Conservation (phyloP, 2,329 filamentous ascomycete species). For the Rutstroemia sp. region DNA sequence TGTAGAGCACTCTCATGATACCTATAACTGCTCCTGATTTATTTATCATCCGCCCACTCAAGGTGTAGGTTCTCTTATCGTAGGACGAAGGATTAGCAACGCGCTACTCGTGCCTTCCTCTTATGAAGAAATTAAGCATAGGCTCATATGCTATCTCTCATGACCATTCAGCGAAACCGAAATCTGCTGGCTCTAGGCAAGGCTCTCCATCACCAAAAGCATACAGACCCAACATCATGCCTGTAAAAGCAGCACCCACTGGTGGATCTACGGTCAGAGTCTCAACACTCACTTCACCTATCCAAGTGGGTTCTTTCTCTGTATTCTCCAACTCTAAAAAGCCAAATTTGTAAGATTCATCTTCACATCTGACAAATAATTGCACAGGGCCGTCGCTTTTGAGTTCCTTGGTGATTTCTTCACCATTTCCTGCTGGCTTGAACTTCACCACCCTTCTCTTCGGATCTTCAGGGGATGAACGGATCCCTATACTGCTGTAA, state of each 20-base stretch:
- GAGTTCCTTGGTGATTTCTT: background rate
- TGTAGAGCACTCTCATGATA: too few relatives aligned
- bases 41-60: too few relatives aligned
- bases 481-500: background rate
- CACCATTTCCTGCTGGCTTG: background rate
- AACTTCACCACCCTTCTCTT: background rate
- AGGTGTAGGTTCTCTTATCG: too few relatives aligned
- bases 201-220: background rate
- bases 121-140: too few relatives aligned
- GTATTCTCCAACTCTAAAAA: background rate
- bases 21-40: too few relatives aligned
- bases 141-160: too few relatives aligned
- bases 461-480: background rate
- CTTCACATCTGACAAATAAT: background rate
- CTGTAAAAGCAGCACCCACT: background rate
- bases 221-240: slow-evolving; percentile 2
- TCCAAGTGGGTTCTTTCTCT: background rate
- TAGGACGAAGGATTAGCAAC: too few relatives aligned
- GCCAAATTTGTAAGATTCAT: background rate
- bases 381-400: background rate
- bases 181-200: too few relatives aligned
- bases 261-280: background rate
- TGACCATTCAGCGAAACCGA: too few relatives aligned
- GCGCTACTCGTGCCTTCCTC: too few relatives aligned
- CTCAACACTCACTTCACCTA: background rate